Evolutionary conservation across 2,329 filamentous ascomycete genomes (phyloP), one percentile per base, ranked within the genome.

Genomic region (Verticillium dahliae): DNA sequence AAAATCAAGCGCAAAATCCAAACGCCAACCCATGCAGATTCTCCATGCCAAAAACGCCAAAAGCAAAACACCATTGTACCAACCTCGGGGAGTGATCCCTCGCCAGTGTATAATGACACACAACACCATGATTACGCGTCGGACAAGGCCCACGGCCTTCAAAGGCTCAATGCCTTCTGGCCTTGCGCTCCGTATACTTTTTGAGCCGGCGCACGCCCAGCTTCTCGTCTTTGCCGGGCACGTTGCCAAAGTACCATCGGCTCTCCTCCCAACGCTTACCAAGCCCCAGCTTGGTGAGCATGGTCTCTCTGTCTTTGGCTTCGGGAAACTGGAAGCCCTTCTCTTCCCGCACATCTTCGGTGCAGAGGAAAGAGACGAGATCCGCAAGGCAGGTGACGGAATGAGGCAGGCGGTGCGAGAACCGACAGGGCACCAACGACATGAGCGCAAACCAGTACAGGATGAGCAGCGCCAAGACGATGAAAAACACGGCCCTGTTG

Each of bases 311-410:
- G n/a, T 81, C 87, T 34, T 81, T 79, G 2, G 89, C 86, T 35
- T 81, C 79, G 2, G 89, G 85, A 41, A 87, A 83, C 58, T 86
- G 82, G 71, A 97, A 94, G 0, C 89, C 84, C 10, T 86, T 81
- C 69, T 97, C 92, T 5, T 84, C 80, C 1, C 91, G 78, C 18
- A 96, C 78, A 31, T 89, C 88, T 54, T 87, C 88, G 67, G 88
- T 87, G 62, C 90, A 86, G 52, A 94, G 80, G 71, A 94, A 93
- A 69, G 86, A 89, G 67, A 96, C 83, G 27, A 93, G 80, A 71
- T 93, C 91, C 1, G 90, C 90, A 18, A 96, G 80, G 56, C 84
- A 91, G 63, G 82, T 84, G 50, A 90, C 86, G 5, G 82, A 81
- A 71, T 96, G 92, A 0, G 92, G 91, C 1, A 96, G 82, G 52